phyloP scores from a whole-genome alignment of 2,329 filamentous ascomycete genomes.

The Botrytis cinerea region DNA sequence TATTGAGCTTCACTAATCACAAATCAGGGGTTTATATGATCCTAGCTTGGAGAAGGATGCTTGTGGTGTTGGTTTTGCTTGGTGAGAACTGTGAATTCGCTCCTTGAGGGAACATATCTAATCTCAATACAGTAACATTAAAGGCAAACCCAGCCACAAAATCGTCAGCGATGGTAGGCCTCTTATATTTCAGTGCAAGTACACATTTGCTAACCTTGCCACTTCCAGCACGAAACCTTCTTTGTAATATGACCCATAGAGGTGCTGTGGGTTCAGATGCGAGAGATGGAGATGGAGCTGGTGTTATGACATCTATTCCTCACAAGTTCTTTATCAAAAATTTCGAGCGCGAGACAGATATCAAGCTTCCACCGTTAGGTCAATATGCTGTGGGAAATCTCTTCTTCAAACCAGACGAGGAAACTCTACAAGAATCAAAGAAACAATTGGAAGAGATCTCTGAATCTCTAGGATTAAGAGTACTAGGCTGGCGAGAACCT shows the following conservation, averaged over 20 bases:
- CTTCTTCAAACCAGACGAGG: conserved; percentile 96
- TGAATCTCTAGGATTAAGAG: conserved; percentile 80
- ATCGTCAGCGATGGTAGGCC: conserved; percentile 90
- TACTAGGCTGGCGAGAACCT: conserved; percentile 94
- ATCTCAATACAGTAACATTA: conserved; percentile 73
- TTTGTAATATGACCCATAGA: conserved; percentile 99
- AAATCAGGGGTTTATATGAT: conserved; percentile 79
- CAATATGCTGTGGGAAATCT: conserved; percentile 97
- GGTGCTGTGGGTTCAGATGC: conserved; percentile 97
- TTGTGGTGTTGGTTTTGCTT: conserved; percentile 98
- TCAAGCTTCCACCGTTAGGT: conserved; percentile 82
- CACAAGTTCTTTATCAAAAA: conserved; percentile 99
- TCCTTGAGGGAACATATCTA: conserved; percentile 26
- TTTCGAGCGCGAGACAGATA: conserved; percentile 86
- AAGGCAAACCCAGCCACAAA: conserved; percentile 95
- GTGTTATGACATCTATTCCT: conserved; percentile 99
- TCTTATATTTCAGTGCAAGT: conserved; percentile 22
- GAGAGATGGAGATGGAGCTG: conserved; percentile 95
- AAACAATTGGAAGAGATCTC: conserved; percentile 93
- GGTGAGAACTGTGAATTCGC: conserved; percentile 58
- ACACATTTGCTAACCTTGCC: conserved; percentile 41
- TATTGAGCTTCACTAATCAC: conserved; percentile 3
- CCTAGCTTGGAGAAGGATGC: conserved; percentile 97
- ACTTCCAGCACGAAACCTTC: conserved; percentile 74
- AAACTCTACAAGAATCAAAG: conserved; percentile 87